Conservation (phyloP, 2,329 filamentous ascomycete genomes). For the Botryotinia globosa region DNA sequence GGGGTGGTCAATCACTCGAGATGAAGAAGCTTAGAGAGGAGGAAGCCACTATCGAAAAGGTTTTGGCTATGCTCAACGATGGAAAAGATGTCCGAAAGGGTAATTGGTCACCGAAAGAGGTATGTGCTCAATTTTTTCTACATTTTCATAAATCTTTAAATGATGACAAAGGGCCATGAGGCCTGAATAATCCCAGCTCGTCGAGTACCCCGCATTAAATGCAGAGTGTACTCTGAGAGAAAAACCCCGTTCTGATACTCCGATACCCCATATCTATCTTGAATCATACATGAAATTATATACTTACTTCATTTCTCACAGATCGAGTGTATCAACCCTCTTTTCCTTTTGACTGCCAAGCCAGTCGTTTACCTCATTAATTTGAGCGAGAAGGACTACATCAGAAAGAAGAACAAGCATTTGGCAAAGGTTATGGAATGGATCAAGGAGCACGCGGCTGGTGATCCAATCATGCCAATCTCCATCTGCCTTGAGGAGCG, state of each 20-base stretch:
- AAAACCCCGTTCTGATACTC: conserved; percentile 43
- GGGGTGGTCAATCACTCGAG: conserved; percentile 92
- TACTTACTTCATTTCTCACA: conserved; percentile 42
- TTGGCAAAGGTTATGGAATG: conserved; percentile 89
- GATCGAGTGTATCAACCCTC: conserved; percentile 97
- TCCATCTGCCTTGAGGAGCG: conserved; percentile 93
- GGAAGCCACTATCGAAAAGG: conserved; percentile 87
- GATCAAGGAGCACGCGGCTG: conserved; percentile 86
- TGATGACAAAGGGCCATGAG: conserved; percentile 98
- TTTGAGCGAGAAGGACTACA: conserved; percentile 93
- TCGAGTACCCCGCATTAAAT: conserved; percentile 82
- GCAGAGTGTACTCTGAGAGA: conserved; percentile 85
- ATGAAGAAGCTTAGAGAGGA: conserved; percentile 97
- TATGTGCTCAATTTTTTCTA: conserved; percentile 51
- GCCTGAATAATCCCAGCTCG: conserved; percentile 99
- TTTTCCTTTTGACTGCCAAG: conserved; percentile 93
- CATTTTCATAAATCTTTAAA: conserved; percentile 44
- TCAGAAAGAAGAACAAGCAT: conserved; percentile 99
- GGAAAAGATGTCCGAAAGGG: conserved; percentile 94
- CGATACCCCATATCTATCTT: conserved; percentile 13
- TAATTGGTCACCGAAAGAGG: conserved; percentile 90
- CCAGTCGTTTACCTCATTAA: conserved; percentile 97
- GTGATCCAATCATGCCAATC: conserved; percentile 89
- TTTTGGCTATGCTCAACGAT: conserved; percentile 76
- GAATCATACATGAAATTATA: conserved; percentile 22